Percentiles rank a stretch among this genome's conserved stretches.
phyloP scores from a whole-genome alignment of 1,284 basidiomycete genomes.

The Malassezia equina region DNA sequence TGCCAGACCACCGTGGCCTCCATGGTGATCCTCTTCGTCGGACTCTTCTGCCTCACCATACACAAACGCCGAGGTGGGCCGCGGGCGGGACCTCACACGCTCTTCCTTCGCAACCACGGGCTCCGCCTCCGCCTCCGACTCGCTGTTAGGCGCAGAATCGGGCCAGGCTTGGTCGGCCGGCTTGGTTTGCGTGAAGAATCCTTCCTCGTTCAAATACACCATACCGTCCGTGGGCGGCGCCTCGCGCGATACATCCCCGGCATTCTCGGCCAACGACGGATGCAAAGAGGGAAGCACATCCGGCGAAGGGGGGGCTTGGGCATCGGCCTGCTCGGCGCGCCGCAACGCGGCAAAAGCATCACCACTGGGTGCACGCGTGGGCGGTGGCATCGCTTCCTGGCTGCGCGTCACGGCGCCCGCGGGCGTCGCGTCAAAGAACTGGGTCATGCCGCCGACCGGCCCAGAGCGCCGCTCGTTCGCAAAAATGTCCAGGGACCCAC shows the following conservation, averaged over 20 bases:
- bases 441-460: slow-evolving; percentile 28
- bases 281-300: slow-evolving; percentile 30
- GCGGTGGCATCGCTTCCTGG: slow-evolving; percentile 29
- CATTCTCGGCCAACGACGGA: slow-evolving; percentile 25
- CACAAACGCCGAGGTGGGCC: slow-evolving; percentile 23
- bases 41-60: slow-evolving; percentile 46
- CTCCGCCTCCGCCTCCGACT: neutral
- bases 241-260: slow-evolving; percentile 19
- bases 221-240: slow-evolving; percentile 11
- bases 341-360: slow-evolving; percentile 40
- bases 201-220: slow-evolving; percentile 40
- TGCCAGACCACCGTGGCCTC: slow-evolving; percentile 29
- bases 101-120: neutral
- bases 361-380: slow-evolving; percentile 16
- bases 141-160: neutral
- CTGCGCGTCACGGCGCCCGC: neutral
- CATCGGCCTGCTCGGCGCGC: slow-evolving; percentile 26
- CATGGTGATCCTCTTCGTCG: slow-evolving; percentile 21
- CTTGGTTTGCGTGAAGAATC: slow-evolving; percentile 44
- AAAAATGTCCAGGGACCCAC: slow-evolving; percentile 35
- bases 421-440: slow-evolving; percentile 27
- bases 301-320: slow-evolving; percentile 22
- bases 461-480: slow-evolving; percentile 22
- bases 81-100: neutral
- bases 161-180: slow-evolving; percentile 14